Conservation (phyloP, 805 yeast species). For the Wickerhamomyces chambardii region DNA sequence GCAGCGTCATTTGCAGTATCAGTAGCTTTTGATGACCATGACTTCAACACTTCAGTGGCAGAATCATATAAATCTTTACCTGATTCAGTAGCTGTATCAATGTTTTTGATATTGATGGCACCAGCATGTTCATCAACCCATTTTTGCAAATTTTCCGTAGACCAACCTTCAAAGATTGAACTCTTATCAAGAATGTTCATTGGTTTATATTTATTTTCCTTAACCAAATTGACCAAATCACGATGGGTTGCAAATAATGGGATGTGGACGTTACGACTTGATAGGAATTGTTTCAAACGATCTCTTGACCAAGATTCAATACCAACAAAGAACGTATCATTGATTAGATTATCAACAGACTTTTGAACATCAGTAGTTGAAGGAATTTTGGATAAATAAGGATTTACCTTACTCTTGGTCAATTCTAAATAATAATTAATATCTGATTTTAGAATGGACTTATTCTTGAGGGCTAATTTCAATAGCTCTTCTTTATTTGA, state of each 20-base stretch:
- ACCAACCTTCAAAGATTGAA: conserved; percentile 27
- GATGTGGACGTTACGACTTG: conserved; percentile 28
- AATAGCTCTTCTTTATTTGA: conserved; percentile 26
- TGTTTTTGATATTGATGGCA: conserved; percentile 10
- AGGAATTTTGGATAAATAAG: conserved; percentile 21
- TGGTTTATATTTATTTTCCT: conserved; percentile 27
- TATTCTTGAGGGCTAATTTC: conserved; percentile 23
- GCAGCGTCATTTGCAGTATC: background rate
- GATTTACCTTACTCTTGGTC: conserved; percentile 22
- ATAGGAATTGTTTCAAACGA: conserved; percentile 30
- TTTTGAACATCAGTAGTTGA: conserved; percentile 10
- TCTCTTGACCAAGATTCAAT: conserved; percentile 38
- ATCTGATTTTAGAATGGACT: conserved; percentile 27
- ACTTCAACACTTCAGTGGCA: conserved; percentile 1
- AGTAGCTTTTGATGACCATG: background rate
- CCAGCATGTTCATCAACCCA: conserved; percentile 28
- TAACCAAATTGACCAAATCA: conserved; percentile 30
- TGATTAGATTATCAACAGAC: conserved; percentile 25
- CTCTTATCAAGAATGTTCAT: conserved; percentile 19
- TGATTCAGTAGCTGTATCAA: conserved; percentile 9
- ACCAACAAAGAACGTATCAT: conserved; percentile 36
- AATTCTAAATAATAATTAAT: conserved; percentile 25
- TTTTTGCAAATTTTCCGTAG: conserved; percentile 25
- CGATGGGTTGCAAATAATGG: conserved; percentile 29
- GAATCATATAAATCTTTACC: conserved; percentile 18